These are phyloP conservation scores for Sporothrix sp. DNA, from an alignment of 2,329 filamentous ascomycete species.

Conservation along the genomic window DNA sequence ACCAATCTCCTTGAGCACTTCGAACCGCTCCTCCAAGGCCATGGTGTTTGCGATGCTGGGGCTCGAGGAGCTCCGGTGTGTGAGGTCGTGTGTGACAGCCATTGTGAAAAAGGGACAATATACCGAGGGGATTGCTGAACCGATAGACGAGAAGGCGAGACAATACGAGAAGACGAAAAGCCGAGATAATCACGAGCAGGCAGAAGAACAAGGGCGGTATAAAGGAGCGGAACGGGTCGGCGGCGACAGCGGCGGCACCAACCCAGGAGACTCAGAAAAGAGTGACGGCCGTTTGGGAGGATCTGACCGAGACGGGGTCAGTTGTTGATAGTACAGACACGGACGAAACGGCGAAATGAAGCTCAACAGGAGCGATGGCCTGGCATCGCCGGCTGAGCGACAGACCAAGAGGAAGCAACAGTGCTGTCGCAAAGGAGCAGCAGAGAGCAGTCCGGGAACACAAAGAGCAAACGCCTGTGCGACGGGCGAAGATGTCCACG, in stretches of 20 bases:
- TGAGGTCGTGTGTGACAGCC: slow-evolving; percentile 66
- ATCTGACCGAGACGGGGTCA: not conserved
- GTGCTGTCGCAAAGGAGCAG: not conserved
- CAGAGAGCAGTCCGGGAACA: no score
- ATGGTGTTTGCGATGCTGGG: slow-evolving; percentile 37
- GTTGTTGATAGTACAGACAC: not conserved
- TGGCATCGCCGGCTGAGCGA: not conserved
- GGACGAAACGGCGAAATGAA: not conserved
- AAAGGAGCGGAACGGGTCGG: slow-evolving; percentile 8
- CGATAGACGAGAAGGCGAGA: not conserved
- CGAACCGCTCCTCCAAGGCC: slow-evolving; percentile 85
- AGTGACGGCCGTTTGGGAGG: not conserved
- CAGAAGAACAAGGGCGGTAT: not conserved
- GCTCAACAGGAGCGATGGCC: no score
- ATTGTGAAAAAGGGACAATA: slow-evolving; percentile 39
- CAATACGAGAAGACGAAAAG: not conserved
- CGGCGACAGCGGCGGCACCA: slow-evolving; percentile 1
- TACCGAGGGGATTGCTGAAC: not conserved
- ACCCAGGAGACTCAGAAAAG: not conserved
- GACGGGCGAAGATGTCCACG: not conserved
- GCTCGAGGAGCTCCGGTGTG: slow-evolving; percentile 56
- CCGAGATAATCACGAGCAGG: not conserved
- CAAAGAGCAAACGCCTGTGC: not conserved
- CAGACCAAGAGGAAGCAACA: no score
- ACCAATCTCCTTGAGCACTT: slow-evolving; percentile 94